Evolutionary conservation across 192 early-diverging fungal genomes (phyloP).

Genomic region (Piromyces sp.): DNA sequence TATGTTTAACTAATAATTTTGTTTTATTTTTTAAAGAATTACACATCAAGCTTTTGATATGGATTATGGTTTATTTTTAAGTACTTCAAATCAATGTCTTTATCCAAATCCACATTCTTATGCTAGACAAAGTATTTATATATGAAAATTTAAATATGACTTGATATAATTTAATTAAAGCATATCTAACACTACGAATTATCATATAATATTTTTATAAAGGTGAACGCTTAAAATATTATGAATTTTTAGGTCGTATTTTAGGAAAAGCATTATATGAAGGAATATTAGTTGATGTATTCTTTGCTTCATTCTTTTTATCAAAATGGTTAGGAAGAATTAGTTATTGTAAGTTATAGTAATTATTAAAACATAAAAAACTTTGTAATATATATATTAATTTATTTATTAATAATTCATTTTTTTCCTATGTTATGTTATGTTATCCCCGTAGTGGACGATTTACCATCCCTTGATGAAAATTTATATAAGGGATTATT

Average conservation of each 20-base stretch:
- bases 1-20: no score
- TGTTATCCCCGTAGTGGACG: no score
- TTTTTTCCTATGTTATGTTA: no score
- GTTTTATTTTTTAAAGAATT: slow-evolving; percentile 12
- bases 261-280: slow-evolving; percentile 76
- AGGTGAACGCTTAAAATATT: slow-evolving; percentile 30
- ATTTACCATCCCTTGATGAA: slow-evolving; percentile 60
- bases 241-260: slow-evolving; percentile 59
- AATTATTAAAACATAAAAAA: background rate
- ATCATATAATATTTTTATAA: background rate
- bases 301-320: slow-evolving; percentile 70
- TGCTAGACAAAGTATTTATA: slow-evolving; percentile 17
- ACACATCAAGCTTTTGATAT: slow-evolving; percentile 59
- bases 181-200: background rate
- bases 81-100: slow-evolving; percentile 44
- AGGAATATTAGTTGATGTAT: slow-evolving; percentile 63
- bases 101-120: slow-evolving; percentile 52
- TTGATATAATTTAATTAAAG: no score
- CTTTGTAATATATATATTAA: no score
- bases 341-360: slow-evolving; percentile 34
- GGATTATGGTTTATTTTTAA: slow-evolving; percentile 44
- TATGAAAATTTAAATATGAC: no score
- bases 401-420: no score
- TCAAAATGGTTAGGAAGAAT: slow-evolving; percentile 46
- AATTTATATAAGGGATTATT: slow-evolving; percentile 59